These are phyloP conservation scores for Eucalyptus decipiens DNA, from an alignment of 345 rosid genomes.

Conservation along the genomic window DNA sequence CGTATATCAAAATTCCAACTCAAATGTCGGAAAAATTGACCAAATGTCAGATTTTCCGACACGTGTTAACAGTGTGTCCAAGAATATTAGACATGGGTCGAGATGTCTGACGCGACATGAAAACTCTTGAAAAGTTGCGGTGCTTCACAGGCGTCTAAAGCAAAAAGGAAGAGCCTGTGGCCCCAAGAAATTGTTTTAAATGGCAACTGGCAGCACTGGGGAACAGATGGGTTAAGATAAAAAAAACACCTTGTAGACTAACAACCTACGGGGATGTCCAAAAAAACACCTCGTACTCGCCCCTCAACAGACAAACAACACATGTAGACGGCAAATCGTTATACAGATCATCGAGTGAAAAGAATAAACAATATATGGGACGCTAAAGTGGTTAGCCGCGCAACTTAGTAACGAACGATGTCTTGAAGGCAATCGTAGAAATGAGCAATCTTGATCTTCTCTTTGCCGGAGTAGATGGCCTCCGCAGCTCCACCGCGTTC, in stretches of 20 bases:
- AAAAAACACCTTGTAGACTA: background rate
- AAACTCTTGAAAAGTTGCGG: too few relatives aligned
- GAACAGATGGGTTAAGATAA: background rate
- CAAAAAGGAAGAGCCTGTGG: background rate
- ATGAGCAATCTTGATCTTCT: conserved; percentile 60
- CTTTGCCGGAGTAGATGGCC: conserved; percentile 59
- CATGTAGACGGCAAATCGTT: background rate
- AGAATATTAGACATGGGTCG: accelerated
- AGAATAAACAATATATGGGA: background rate
- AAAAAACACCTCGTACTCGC: background rate
- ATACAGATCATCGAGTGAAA: background rate
- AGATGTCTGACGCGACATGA: accelerated
- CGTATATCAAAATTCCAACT: too few relatives aligned
- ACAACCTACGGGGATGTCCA: background rate
- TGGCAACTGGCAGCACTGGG: background rate
- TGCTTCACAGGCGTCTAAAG: background rate
- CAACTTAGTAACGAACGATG: conserved; percentile 34
- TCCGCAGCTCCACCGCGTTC: conserved; percentile 70
- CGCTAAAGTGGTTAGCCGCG: background rate
- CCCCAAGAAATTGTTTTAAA: background rate
- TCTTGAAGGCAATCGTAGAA: conserved; percentile 84
- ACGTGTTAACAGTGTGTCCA: accelerated
- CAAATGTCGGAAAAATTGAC: accelerated
- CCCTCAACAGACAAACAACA: background rate
- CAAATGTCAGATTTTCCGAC: accelerated